Percentiles rank a stretch among this genome's conserved stretches.
These are phyloP conservation scores for Imleria badia DNA, from an alignment of 768 basidiomycete genomes.

Conservation along the genomic window DNA sequence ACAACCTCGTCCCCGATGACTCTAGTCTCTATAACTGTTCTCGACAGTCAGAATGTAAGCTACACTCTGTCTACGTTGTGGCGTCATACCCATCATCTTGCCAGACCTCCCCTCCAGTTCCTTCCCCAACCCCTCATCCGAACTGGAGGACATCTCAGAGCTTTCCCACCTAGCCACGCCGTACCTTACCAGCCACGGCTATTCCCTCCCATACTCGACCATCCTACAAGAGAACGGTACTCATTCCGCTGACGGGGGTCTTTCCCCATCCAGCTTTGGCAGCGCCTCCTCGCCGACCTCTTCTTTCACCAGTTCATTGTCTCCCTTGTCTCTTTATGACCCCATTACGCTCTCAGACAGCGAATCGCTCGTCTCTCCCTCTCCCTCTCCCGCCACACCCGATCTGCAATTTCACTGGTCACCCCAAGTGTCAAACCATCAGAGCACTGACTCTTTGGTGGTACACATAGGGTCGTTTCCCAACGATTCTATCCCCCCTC, in stretches of 20 bases:
- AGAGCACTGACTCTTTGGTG: slow-evolving; percentile 10
- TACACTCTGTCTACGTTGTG: neutral
- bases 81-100: slow-evolving; percentile 18
- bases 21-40: neutral
- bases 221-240: slow-evolving; percentile 15
- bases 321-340: slow-evolving; percentile 19
- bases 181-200: slow-evolving; percentile 8
- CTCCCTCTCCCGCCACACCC: slow-evolving; percentile 20
- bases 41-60: slow-evolving; percentile 8
- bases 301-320: slow-evolving; percentile 24
- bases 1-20: neutral
- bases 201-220: slow-evolving; percentile 5
- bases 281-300: slow-evolving; percentile 27
- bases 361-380: slow-evolving; percentile 18
- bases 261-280: slow-evolving; percentile 10
- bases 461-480: neutral
- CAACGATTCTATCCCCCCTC: slow-evolving; percentile 1
- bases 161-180: slow-evolving; percentile 11
- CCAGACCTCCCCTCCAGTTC: neutral
- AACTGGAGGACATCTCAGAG: slow-evolving; percentile 22
- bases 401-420: slow-evolving; percentile 9
- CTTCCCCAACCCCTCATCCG: neutral
- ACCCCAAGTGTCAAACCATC: neutral
- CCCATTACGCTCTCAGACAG: slow-evolving; percentile 16
- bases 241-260: neutral